These are phyloP conservation scores for Cyathus striatus DNA, from an alignment of 768 basidiomycete genomes.

Conservation along the genomic window DNA sequence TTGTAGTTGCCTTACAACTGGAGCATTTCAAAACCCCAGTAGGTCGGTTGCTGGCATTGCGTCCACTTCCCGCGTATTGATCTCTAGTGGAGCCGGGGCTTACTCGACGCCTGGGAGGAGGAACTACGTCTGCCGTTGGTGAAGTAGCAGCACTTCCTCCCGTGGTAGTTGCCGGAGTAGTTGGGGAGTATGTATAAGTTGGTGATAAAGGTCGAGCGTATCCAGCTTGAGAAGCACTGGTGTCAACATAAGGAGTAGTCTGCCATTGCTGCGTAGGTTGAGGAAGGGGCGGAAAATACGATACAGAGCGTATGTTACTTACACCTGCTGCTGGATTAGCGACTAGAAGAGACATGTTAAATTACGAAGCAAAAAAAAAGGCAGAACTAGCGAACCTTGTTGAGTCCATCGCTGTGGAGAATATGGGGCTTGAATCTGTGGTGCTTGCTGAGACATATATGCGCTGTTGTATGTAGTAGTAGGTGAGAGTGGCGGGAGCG, in stretches of 20 bases:
- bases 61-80: slow-evolving; percentile 35
- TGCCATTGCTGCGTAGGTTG: slow-evolving; percentile 15
- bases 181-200: slow-evolving; percentile 22
- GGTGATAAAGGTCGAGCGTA: slow-evolving; percentile 23
- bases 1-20: slow-evolving; percentile 76
- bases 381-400: slow-evolving; percentile 23
- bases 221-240: slow-evolving; percentile 7
- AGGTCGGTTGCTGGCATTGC: slow-evolving; percentile 61
- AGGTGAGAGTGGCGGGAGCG: slow-evolving; percentile 34
- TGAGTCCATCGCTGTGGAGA: slow-evolving; percentile 39
- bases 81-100: slow-evolving; percentile 50
- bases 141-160: slow-evolving; percentile 21
- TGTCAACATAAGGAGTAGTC: slow-evolving; percentile 16
- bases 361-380: slow-evolving; percentile 20
- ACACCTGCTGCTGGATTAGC: slow-evolving; percentile 14
- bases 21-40: slow-evolving; percentile 68
- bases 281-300: slow-evolving; percentile 17
- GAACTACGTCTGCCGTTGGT: slow-evolving; percentile 41
- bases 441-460: slow-evolving; percentile 28
- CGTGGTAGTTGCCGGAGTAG: slow-evolving; percentile 27
- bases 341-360: slow-evolving; percentile 12
- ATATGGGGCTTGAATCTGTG: slow-evolving; percentile 25
- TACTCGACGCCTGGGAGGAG: slow-evolving; percentile 52
- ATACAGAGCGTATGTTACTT: slow-evolving; percentile 23
- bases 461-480: slow-evolving; percentile 24